A percentile compares a stretch with the other conserved stretches of the same genome.
These are phyloP conservation scores for Dujonia santamariae DNA, from an alignment of 1,139 yeast species.

Conservation along the genomic window DNA sequence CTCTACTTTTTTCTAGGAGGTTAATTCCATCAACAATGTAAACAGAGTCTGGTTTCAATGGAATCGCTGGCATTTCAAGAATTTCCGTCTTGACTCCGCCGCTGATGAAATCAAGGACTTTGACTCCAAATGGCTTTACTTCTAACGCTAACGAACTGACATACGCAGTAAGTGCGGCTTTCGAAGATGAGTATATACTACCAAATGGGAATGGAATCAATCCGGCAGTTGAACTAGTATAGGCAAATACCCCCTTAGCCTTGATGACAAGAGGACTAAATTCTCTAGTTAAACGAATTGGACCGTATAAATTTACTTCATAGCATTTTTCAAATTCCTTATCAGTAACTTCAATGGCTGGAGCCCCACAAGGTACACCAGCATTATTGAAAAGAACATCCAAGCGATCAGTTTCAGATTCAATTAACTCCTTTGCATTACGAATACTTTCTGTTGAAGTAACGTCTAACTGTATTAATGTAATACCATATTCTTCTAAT, in stretches of 20 bases:
- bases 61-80: slow-evolving; percentile 14
- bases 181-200: slow-evolving; percentile 10
- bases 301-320: slow-evolving; percentile 18
- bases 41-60: slow-evolving; percentile 12
- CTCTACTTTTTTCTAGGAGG: slow-evolving; percentile 16
- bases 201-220: slow-evolving; percentile 12
- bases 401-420: slow-evolving; percentile 14
- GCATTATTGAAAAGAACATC: slow-evolving; percentile 22
- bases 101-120: slow-evolving; percentile 22
- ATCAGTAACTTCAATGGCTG: slow-evolving; percentile 18
- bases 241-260: slow-evolving; percentile 11
- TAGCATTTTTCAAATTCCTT: slow-evolving; percentile 14
- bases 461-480: slow-evolving; percentile 20
- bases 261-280: slow-evolving; percentile 12
- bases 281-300: slow-evolving; percentile 15
- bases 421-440: slow-evolving; percentile 15
- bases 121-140: slow-evolving; percentile 33
- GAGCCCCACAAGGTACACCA: slow-evolving; percentile 13
- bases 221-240: slow-evolving; percentile 12
- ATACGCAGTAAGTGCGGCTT: slow-evolving; percentile 63
- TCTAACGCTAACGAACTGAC: slow-evolving; percentile 56
- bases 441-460: slow-evolving; percentile 18
- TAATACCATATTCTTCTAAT: slow-evolving; percentile 18
- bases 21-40: slow-evolving; percentile 18
- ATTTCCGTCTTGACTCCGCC: slow-evolving; percentile 24